phyloP scores from a whole-genome alignment of 176 grass and related monocot genomes.

The Pontederia crassipes region DNA sequence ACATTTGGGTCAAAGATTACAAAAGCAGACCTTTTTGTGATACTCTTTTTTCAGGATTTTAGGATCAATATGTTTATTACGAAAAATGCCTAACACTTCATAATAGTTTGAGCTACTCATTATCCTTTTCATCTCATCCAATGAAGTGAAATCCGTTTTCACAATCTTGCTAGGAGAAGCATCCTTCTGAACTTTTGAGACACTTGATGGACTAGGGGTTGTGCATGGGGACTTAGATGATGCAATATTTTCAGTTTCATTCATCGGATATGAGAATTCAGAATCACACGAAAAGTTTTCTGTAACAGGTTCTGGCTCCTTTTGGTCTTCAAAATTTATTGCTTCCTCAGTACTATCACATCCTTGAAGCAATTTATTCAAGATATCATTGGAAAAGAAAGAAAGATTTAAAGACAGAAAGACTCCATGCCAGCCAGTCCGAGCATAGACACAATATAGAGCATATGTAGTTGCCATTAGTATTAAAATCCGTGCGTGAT shows the following conservation, averaged over 20 bases:
- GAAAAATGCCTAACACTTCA: conserved; percentile 61
- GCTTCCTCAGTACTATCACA: conserved; percentile 38
- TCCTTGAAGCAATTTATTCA: conserved; percentile 77
- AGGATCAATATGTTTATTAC: conserved; percentile 38
- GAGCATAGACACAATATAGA: conserved; percentile 62
- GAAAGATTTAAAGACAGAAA: conserved; percentile 81
- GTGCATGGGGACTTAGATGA: conserved; percentile 55
- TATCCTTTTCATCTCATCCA: conserved; percentile 96
- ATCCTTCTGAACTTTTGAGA: conserved; percentile 50
- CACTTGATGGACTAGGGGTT: conserved; percentile 41
- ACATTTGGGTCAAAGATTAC: neutral
- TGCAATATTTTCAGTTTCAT: conserved; percentile 49
- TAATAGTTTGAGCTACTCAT: conserved; percentile 73
- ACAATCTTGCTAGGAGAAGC: conserved; percentile 61
- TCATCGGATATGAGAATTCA: conserved; percentile 52
- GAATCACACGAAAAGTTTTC: conserved; percentile 49
- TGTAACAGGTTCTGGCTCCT: conserved; percentile 55
- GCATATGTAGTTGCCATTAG: conserved; percentile 70
- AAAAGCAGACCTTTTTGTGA: conserved; percentile 49
- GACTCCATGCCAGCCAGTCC: conserved; percentile 68
- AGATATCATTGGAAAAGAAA: conserved; percentile 81
- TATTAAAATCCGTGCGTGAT: conserved; percentile 81
- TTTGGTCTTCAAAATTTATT: conserved; percentile 32
- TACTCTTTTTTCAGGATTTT: conserved; percentile 63
- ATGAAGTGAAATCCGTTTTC: conserved; percentile 51